Base-by-base conservation (phyloP, 2,329 filamentous ascomycete species). In the Aspergillus eucalypticola region DNA sequence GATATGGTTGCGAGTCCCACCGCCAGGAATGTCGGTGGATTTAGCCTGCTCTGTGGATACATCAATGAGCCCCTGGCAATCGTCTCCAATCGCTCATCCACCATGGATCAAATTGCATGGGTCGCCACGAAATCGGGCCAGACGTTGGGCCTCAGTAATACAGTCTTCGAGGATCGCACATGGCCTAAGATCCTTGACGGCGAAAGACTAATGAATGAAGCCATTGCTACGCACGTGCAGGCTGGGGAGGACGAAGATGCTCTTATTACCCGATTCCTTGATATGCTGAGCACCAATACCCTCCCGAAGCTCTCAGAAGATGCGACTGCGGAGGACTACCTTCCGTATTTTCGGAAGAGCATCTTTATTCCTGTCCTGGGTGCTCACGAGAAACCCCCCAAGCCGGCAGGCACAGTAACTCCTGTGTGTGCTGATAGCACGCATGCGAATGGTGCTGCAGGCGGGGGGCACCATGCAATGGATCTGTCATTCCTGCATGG, bases 121-220 rank as follows among this genome's bases (percentile, higher is more conserved):
- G 79, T 88, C 21, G 80, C 81, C 1, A 73, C 72, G 1, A 70
- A 76, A 10, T 73, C 75, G 15, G 79, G 79, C 2, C 80, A 87
- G 66, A 87, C 83, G 0, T 79, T 83, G 27, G 86, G 83, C 0
- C 75, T 89, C 21, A 88, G 86, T 71, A 89, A 89, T 67, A 84
- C 84, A 2, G 79, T 81, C 2, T 86, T 84, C 65, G 82, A 81
- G 44, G 84, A 88, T 64, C 76, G 78, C 19, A 80, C 80, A 2
- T 89, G 86, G 86, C 84, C 83, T 0, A 89, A 89, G 72, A 84
- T 88, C 10, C 70, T 82, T 2, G 74, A 83, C 42, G 86, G 86
- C 23, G 85, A 88, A 70, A 71, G 76, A 50, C 73, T 84, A 55
- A 79, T 86, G 60, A 70, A 78, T 27, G 73, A 79, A 21, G 81